A percentile compares a stretch with the other conserved stretches of the same genome.
phyloP scores from a whole-genome alignment of 176 grass and related monocot species.

The Triticum turgidum region DNA sequence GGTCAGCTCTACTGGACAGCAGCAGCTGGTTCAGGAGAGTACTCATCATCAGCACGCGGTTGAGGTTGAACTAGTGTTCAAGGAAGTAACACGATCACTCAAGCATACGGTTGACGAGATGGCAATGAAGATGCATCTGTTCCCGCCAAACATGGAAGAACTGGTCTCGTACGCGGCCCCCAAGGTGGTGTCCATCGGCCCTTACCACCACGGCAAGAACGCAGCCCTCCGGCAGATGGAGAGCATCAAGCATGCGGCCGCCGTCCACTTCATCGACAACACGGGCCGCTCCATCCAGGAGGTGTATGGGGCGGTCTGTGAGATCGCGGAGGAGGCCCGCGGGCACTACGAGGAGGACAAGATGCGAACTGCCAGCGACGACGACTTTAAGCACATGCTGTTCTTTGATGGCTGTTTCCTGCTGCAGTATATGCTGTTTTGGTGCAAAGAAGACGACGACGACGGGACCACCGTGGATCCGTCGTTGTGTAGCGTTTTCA shows the following conservation, averaged over 20 bases:
- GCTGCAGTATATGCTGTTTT: neutral
- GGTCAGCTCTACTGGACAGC: neutral
- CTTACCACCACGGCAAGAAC: neutral
- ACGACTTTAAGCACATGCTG: neutral
- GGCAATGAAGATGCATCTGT: constrained; percentile 14
- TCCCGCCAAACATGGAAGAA: neutral
- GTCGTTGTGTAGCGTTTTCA: neutral
- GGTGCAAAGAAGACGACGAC: neutral
- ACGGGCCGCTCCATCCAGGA: too few relatives aligned
- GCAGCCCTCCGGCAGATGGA: neutral
- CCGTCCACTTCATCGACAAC: neutral
- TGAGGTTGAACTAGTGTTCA: too few relatives aligned
- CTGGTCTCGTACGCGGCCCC: neutral
- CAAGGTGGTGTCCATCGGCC: neutral
- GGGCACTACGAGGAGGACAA: too few relatives aligned
- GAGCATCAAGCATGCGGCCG: neutral
- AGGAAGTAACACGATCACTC: too few relatives aligned
- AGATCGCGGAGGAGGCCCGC: neutral
- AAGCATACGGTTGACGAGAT: too few relatives aligned
- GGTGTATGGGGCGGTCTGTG: neutral
- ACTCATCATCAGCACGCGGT: too few relatives aligned
- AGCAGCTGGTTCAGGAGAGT: neutral
- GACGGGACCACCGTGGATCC: neutral
- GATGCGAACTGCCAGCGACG: too few relatives aligned
- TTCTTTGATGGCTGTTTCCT: constrained; percentile 4